Percentiles rank a stretch among this genome's conserved stretches.
These are phyloP conservation scores for Begonia fuchsioides DNA, from an alignment of 306 rosid genomes.

Conservation along the genomic window DNA sequence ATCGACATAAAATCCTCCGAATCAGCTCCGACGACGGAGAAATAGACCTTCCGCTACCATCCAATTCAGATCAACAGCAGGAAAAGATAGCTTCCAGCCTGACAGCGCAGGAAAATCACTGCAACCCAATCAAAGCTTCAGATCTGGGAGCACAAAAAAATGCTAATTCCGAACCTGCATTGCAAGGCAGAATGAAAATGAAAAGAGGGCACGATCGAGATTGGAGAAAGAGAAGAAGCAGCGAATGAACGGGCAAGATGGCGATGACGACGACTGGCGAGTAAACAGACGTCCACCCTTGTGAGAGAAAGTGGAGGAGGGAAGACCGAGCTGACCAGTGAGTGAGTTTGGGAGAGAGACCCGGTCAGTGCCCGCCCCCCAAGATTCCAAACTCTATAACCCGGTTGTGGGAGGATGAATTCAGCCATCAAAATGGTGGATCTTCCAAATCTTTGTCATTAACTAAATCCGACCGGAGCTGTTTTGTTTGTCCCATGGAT, in stretches of 20 bases:
- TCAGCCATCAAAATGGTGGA: too few species aligned
- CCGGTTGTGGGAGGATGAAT: too few species aligned
- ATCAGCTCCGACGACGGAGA: too few species aligned
- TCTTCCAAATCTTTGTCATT: too few species aligned
- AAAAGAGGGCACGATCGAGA: background rate
- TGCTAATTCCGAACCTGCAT: background rate
- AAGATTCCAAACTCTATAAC: too few species aligned
- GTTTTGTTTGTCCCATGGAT: too few species aligned
- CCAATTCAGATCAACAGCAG: background rate
- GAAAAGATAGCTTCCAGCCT: too few species aligned
- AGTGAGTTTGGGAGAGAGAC: too few species aligned
- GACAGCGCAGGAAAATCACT: background rate
- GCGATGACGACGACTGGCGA: background rate
- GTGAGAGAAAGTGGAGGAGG: constrained; percentile 1
- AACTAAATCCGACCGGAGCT: too few species aligned
- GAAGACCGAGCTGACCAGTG: background rate
- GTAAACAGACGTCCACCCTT: too few species aligned
- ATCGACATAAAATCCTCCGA: constrained; percentile 7
- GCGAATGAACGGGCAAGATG: background rate
- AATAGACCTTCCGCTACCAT: background rate
- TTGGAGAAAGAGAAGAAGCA: background rate
- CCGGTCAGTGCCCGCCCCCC: background rate
- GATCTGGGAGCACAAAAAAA: background rate
- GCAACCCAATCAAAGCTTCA: background rate
- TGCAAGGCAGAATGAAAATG: background rate